phyloP scores from a whole-genome alignment of 495 filamentous ascomycete species.

The Annulohypoxylon stygium region DNA sequence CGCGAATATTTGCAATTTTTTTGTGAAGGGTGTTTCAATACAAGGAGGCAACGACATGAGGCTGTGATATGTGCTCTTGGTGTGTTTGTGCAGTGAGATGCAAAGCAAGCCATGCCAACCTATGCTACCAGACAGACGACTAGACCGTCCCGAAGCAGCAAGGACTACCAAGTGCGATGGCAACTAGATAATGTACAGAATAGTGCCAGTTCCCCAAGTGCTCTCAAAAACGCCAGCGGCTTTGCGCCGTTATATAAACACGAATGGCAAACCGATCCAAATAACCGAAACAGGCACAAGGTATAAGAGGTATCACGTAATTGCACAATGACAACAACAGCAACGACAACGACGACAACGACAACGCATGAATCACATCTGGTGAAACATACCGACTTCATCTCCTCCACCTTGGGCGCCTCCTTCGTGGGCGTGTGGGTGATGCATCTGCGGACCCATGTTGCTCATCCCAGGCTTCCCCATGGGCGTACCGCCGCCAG shows the following conservation, averaged over 20 bases:
- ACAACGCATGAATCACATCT: conserved; percentile 70
- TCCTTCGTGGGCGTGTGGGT: conserved; percentile 83
- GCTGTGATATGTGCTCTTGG: conserved; percentile 55
- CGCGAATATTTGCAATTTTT: conserved; percentile 50
- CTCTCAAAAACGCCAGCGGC: conserved; percentile 51
- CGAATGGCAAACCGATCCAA: conserved; percentile 49
- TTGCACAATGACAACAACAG: conserved; percentile 52
- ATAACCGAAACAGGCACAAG: conserved; percentile 49
- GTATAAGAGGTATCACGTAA: conserved; percentile 64
- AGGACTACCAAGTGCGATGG: conserved; percentile 50
- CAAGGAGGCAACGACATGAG: conserved; percentile 53
- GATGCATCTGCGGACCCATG: conserved; percentile 70
- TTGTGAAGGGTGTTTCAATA: conserved; percentile 49
- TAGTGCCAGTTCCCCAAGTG: conserved; percentile 52
- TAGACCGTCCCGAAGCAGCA: conserved; percentile 48
- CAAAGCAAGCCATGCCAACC: conserved; percentile 53
- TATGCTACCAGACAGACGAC: conserved; percentile 51
- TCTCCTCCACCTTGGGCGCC: conserved; percentile 76
- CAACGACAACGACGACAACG: conserved; percentile 45
- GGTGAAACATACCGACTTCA: conserved; percentile 96
- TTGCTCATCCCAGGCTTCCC: conserved; percentile 69
- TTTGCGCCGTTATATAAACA: conserved; percentile 54
- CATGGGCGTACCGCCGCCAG: conserved; percentile 61
- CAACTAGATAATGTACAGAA: conserved; percentile 55
- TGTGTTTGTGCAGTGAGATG: conserved; percentile 55